Evolutionary conservation across 106 monocot genomes (phyloP).

Genomic region (Platanthera zijinensis): DNA sequence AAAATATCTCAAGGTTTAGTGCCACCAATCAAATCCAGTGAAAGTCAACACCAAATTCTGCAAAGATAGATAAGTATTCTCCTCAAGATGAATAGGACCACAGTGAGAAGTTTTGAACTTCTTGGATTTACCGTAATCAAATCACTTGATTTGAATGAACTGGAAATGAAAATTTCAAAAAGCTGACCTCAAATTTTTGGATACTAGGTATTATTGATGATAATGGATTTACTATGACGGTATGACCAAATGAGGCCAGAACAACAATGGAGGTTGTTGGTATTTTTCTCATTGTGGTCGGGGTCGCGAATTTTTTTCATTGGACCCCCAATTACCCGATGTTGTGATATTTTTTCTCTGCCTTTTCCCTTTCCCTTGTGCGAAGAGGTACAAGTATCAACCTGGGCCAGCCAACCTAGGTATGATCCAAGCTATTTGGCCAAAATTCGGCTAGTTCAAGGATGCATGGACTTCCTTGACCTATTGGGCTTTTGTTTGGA

Average conservation of each 20-base stretch:
- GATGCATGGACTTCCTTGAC: background rate
- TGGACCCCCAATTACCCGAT: background rate
- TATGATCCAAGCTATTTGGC: background rate
- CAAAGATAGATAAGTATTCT: no score
- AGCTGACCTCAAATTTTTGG: no score
- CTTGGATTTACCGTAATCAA: no score
- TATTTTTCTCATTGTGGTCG: background rate
- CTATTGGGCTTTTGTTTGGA: background rate
- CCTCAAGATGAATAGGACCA: no score
- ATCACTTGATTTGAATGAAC: no score
- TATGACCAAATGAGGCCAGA: background rate
- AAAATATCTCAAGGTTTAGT: no score
- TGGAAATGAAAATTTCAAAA: no score
- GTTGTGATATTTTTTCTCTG: background rate
- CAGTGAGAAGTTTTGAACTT: no score
- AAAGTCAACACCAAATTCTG: no score
- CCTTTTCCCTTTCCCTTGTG: background rate
- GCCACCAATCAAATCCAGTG: no score
- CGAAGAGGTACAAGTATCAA: background rate
- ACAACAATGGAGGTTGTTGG: background rate
- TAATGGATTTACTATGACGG: no score
- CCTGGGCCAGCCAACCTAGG: background rate
- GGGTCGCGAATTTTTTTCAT: background rate
- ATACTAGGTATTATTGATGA: no score
- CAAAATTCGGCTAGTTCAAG: background rate